Evolutionary conservation across 345 rosid species (phyloP), one percentile per base, ranked within the genome.

Genomic region (Punica granatum): DNA sequence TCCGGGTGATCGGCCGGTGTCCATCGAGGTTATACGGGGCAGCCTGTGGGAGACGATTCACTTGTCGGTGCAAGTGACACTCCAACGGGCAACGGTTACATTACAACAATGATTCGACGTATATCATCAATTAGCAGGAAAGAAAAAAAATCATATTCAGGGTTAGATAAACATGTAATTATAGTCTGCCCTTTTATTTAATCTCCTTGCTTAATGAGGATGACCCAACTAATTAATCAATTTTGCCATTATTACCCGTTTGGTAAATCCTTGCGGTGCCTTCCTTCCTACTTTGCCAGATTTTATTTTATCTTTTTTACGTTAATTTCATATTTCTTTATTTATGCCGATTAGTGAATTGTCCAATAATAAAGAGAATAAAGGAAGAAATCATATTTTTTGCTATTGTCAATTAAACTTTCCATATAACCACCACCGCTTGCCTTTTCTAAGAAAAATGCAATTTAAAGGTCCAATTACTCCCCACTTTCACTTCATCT

Each of bases 231-330:
- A n/a, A 46, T 46, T 11, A 46, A 43, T 65, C 26, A 44, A n/a
- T n/a, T 44, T 34, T 21, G n/a, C 16, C 36, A 46, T 54, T 37
- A 49, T 43, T 65, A 18, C 36, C 36, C n/a, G 25, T 65, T 46
- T 44, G 41, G 58, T 32, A 28, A 6, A 31, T 44, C 25, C 68
- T 36, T 44, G 25, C 33, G 28, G 46, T 64, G 67, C 34, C 25
- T 64, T 16, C 53, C 33, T 44, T 43, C 30, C 30, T 30, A 19
- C 23, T 65, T 32, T 44, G 42, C 34, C 31, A 14, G 49, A 64
- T 39, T 44, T 65, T 37, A 14, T 44, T 65, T 65, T 65, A 16
- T 58, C 30, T 65, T 65, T 21, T 25, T 21, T 23, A 21, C 41
- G 23, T 42, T 14, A 28, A 18, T 35, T 44, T 65, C 11, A n/a